Evolutionary conservation across 768 basidiomycete species (phyloP).

Genomic region (Coprinellus aureogranulatus): DNA sequence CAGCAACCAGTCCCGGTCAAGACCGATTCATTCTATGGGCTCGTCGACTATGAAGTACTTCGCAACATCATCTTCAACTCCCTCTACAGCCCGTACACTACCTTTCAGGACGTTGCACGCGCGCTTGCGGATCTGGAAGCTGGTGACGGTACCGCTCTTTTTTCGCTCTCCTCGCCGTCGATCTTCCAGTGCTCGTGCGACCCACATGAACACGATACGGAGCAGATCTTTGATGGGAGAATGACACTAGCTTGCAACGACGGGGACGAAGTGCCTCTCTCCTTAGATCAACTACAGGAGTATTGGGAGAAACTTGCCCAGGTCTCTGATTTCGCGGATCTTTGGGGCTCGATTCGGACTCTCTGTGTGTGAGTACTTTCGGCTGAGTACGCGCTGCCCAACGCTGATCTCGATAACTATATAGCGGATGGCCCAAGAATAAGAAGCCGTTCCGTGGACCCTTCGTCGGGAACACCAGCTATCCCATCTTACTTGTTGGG

Average conservation of each 20-base stretch:
- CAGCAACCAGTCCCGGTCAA: too few relatives aligned
- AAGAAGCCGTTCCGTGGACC: conserved; percentile 26
- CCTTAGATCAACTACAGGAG: background rate
- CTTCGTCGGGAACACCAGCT: conserved; percentile 34
- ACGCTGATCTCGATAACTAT: background rate
- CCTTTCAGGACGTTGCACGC: too few relatives aligned
- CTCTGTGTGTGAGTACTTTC: background rate
- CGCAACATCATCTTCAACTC: too few relatives aligned
- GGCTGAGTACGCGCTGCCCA: too few relatives aligned
- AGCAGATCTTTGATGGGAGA: background rate
- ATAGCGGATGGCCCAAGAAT: conserved; percentile 6
- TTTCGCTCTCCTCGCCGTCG: background rate
- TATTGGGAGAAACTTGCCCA: background rate
- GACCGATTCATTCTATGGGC: too few relatives aligned
- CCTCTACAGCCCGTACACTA: too few relatives aligned
- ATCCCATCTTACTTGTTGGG: conserved; percentile 37
- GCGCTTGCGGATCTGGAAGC: too few relatives aligned
- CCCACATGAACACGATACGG: background rate
- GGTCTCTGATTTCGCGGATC: background rate
- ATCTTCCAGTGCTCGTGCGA: background rate
- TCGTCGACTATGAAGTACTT: too few relatives aligned
- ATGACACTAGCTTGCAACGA: background rate
- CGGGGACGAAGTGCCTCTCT: background rate
- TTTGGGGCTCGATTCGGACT: background rate
- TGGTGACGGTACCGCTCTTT: background rate